Base-by-base conservation (phyloP, 352 stramenopile genomes). In the Phytopythium boreale region DNA sequence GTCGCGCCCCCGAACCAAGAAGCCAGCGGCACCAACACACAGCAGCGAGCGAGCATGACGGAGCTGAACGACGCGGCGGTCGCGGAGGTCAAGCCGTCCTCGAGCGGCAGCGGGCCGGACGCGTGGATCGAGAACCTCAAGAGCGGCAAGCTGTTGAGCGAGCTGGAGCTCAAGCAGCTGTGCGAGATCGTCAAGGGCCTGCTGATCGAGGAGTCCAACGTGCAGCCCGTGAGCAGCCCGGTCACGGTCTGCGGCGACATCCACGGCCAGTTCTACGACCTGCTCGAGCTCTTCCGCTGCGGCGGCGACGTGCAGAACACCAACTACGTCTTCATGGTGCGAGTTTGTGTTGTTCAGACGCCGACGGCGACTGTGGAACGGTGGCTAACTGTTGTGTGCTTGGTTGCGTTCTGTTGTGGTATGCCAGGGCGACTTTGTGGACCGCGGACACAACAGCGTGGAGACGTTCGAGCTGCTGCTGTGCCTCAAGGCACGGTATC, bases 311-410 rank as follows among this genome's bases (percentile, higher is more conserved):
- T 95, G 41, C 73, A 88, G 27, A 82, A 87, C 55, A 97, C 87
- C 61, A 96, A 97, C 74, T 97, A 96, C 77, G 75, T 97, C 44
- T 97, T 97, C 69, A 96, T 97, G 88, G 85, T 92, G 50, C 49
- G 77, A 36, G 12, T 12, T 0, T 22, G 2, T 8, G 24, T 49
- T n/a, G 47, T 27, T 53, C 9, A 22, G 4, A 27, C n/a, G 20
- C 19, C 9, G 20, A 15, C 22, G 24, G n/a, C 34, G 47, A 9
- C 31, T 36, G 8, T 36, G 31, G 3, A 36, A 8, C 31, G 24
- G 20, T 4, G 26, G 3, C 49, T 56, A 24, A 36, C 24, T 24
- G 7, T 36, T 31, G 24, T 56, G 44, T 26, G n/a, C n/a, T 26
- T 8, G 2, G 20, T 2, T 50, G 44, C n/a, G 44, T 43, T 74